A percentile compares a stretch with the other conserved stretches of the same genome.
phyloP scores from a whole-genome alignment of 306 rosid species.

The Vigna trinervia region DNA sequence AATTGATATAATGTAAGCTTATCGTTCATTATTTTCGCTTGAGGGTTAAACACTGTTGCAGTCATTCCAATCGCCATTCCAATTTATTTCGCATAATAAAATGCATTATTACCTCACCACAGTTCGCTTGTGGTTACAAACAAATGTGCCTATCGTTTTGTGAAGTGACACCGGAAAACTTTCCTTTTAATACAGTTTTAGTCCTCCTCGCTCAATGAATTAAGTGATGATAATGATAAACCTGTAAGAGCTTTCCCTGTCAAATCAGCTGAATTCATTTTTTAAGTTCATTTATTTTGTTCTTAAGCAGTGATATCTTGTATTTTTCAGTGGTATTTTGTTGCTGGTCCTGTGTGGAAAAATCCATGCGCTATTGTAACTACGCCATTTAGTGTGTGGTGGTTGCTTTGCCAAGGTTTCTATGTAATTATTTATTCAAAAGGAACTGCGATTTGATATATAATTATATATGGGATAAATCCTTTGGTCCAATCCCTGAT shows the following conservation, averaged over 20 bases:
- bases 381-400: constrained; percentile 7
- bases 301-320: background rate
- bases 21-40: background rate
- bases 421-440: constrained; percentile 26
- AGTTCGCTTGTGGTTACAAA: background rate
- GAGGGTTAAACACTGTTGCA: constrained; percentile 10
- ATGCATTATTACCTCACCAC: constrained; percentile 6
- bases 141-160: constrained; percentile 11
- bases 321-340: constrained; percentile 14
- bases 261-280: background rate
- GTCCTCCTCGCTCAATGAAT: constrained; percentile 24
- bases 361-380: constrained; percentile 17
- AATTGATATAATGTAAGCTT: constrained; percentile 11
- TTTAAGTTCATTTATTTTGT: constrained; percentile 19
- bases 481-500: constrained; percentile 12
- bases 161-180: constrained; percentile 6
- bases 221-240: constrained; percentile 2
- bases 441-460: constrained; percentile 1
- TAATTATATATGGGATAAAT: background rate
- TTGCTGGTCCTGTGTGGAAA: constrained; percentile 23
- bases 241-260: background rate
- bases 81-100: constrained; percentile 19
- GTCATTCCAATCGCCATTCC: constrained; percentile 15
- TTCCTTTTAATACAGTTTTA: background rate
- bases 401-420: constrained; percentile 18